Evolutionary conservation across 1,284 basidiomycete genomes (phyloP).

Genomic region (Marasmius sp.): DNA sequence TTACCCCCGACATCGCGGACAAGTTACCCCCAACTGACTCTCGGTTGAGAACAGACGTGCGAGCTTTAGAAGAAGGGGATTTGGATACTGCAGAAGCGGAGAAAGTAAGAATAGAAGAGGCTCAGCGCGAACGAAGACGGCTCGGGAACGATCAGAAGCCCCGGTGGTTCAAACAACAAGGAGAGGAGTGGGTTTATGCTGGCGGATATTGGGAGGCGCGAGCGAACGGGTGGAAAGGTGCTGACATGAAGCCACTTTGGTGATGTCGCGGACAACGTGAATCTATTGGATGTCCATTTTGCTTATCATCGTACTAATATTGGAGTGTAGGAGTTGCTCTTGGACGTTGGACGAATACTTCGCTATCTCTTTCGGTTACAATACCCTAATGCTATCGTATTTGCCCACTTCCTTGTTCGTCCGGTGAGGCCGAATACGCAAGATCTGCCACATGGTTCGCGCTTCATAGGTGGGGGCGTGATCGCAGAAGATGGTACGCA

Average conservation of each 20-base stretch:
- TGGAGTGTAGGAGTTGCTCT: neutral
- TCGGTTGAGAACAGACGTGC: conserved; percentile 81
- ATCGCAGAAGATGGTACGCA: neutral
- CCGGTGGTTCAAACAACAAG: conserved; percentile 71
- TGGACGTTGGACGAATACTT: neutral
- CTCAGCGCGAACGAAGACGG: conserved; percentile 67
- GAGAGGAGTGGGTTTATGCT: conserved; percentile 72
- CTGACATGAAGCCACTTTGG: conserved; percentile 56
- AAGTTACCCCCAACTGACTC: conserved; percentile 85
- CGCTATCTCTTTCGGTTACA: neutral
- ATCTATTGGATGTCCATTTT: neutral
- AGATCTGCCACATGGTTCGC: neutral
- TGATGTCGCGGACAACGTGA: conserved; percentile 32
- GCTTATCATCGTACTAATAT: neutral
- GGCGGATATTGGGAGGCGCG: conserved; percentile 86
- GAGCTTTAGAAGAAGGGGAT: conserved; percentile 83
- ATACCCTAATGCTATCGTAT: neutral
- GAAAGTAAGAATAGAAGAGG: conserved; percentile 76
- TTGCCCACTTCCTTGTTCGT: neutral
- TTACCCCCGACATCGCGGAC: conserved; percentile 67
- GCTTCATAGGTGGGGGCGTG: neutral
- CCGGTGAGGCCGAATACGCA: neutral
- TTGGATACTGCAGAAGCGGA: conserved; percentile 75
- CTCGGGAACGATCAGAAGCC: conserved; percentile 55
- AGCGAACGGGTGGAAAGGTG: conserved; percentile 59